These are phyloP conservation scores for Musa itinerans DNA, from an alignment of 176 grass and related monocot genomes.

Conservation along the genomic window DNA sequence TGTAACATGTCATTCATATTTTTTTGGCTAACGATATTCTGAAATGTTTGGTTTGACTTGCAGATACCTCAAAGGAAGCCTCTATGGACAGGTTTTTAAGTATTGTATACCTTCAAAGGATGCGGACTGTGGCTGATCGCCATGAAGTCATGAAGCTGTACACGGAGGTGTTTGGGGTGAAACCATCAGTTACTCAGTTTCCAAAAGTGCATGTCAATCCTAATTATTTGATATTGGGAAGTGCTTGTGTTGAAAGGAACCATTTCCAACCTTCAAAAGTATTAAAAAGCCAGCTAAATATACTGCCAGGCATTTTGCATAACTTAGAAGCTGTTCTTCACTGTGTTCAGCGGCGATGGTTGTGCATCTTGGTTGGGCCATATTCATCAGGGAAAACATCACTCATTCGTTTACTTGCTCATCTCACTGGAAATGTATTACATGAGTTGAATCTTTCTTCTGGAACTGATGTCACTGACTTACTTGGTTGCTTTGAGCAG, in stretches of 20 bases:
- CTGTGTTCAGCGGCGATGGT: slow-evolving; percentile 66
- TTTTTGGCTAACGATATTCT: background rate
- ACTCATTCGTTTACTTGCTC: slow-evolving; percentile 74
- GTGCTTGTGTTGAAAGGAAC: slow-evolving; percentile 57
- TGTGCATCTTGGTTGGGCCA: slow-evolving; percentile 85
- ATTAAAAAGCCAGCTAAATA: slow-evolving; percentile 46
- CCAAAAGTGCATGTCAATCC: slow-evolving; percentile 65
- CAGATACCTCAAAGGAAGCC: slow-evolving; percentile 31
- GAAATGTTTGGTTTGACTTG: background rate
- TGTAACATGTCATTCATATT: background rate
- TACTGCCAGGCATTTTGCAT: slow-evolving; percentile 63
- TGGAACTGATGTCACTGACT: slow-evolving; percentile 88
- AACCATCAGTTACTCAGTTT: slow-evolving; percentile 37
- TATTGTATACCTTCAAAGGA: slow-evolving; percentile 84
- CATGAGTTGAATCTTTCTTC: slow-evolving; percentile 80
- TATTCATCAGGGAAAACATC: slow-evolving; percentile 91
- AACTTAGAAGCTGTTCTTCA: slow-evolving; percentile 70
- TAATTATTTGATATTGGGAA: slow-evolving; percentile 55
- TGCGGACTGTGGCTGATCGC: slow-evolving; percentile 65
- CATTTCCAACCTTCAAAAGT: slow-evolving; percentile 44
- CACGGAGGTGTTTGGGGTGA: slow-evolving; percentile 60
- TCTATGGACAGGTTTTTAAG: slow-evolving; percentile 64
- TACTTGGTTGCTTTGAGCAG: slow-evolving; percentile 96
- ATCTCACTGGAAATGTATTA: slow-evolving; percentile 75
- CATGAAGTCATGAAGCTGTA: slow-evolving; percentile 72